Conservation (phyloP, 129 eudicot species). For the Flaveria linearis region DNA sequence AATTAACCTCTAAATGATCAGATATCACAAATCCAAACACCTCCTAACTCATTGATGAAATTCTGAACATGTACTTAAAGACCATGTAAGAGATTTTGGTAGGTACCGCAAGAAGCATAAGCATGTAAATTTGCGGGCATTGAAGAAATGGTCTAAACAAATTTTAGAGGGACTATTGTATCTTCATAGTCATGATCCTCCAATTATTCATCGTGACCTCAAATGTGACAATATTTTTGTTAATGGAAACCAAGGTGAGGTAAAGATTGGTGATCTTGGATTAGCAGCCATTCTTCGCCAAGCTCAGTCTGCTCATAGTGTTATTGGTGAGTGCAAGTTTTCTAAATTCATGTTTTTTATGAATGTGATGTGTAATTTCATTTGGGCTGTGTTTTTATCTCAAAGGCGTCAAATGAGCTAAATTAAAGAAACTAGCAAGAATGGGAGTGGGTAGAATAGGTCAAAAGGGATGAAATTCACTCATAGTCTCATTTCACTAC, state of each 20-base stretch:
- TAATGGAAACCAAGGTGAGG: slow-evolving; percentile 53
- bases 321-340: slow-evolving; percentile 27
- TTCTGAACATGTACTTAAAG: slow-evolving; percentile 9
- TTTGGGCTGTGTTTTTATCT: neutral
- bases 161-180: slow-evolving; percentile 48
- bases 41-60: neutral
- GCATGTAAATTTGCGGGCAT: slow-evolving; percentile 46
- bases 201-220: slow-evolving; percentile 53
- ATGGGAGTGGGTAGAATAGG: neutral
- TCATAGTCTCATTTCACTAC: too few relatives aligned
- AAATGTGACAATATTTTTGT: slow-evolving; percentile 53
- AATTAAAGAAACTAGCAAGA: neutral
- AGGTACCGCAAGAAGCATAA: slow-evolving; percentile 54
- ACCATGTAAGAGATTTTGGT: slow-evolving; percentile 19
- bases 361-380: neutral
- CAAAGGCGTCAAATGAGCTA: neutral
- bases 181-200: slow-evolving; percentile 58
- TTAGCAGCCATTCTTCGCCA: slow-evolving; percentile 48
- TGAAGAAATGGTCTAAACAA: slow-evolving; percentile 56
- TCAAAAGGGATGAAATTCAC: neutral
- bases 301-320: slow-evolving; percentile 54
- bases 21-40: neutral
- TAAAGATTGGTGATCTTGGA: slow-evolving; percentile 53
- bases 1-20: neutral
- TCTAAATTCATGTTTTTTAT: neutral